Percentiles rank a stretch among this genome's conserved stretches.
phyloP scores from a whole-genome alignment of 2,329 filamentous ascomycete genomes.

The Diplodia scrobiculata region DNA sequence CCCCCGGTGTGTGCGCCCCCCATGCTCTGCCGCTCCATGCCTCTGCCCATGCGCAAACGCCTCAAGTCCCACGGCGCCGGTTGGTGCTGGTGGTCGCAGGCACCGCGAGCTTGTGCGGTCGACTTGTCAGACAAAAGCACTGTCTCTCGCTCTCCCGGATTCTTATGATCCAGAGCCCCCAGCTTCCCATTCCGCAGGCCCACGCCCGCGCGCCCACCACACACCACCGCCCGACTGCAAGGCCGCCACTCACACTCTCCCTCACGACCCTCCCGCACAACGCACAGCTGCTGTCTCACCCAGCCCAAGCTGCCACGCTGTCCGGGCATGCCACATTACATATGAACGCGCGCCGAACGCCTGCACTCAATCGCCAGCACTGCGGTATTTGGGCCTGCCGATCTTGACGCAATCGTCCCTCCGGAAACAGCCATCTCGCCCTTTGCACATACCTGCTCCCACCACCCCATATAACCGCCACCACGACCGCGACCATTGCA shows the following conservation, averaged over 20 bases:
- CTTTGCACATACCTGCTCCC: constrained; percentile 23
- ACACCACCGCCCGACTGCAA: constrained; percentile 28
- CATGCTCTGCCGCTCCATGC: constrained; percentile 27
- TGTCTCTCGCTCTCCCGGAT: constrained; percentile 26
- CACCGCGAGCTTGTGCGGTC: constrained; percentile 26
- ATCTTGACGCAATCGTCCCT: constrained; percentile 34
- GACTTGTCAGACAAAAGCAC: constrained; percentile 30
- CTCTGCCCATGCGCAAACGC: constrained; percentile 29
- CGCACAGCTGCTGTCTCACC: constrained; percentile 28
- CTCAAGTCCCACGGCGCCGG: constrained; percentile 28
- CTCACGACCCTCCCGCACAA: constrained; percentile 21
- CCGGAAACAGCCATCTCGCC: constrained; percentile 33
- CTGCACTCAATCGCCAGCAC: constrained; percentile 25
- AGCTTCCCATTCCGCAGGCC: constrained; percentile 26
- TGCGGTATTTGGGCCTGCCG: constrained; percentile 32
- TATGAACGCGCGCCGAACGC: constrained; percentile 23
- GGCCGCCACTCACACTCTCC: constrained; percentile 27
- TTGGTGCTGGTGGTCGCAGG: constrained; percentile 26
- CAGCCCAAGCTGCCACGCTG: constrained; percentile 29
- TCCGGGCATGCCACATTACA: constrained; percentile 26
- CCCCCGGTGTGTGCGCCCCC: constrained; percentile 25
- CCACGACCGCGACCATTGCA: constrained; percentile 31
- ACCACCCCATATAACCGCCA: constrained; percentile 27
- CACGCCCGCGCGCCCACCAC: constrained; percentile 7
- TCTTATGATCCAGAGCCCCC: constrained; percentile 27